A percentile compares a stretch with the other conserved stretches of the same genome.
Conservation (phyloP, 2,329 filamentous ascomycete genomes). For the Reticulascus tulasneorum region DNA sequence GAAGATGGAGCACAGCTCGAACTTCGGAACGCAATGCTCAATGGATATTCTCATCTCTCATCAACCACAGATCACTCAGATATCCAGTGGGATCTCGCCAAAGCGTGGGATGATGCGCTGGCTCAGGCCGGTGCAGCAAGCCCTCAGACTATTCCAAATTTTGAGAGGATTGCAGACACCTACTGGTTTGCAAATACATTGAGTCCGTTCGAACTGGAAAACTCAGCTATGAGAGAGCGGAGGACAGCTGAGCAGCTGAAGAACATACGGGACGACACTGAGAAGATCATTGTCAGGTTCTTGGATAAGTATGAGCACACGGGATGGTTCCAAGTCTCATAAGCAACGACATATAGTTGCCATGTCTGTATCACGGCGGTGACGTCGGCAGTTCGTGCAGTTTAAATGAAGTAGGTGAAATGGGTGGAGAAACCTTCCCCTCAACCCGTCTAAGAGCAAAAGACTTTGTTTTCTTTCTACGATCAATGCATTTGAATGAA, state of each 20-base stretch:
- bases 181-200: neutral
- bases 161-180: neutral
- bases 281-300: constrained; percentile 1
- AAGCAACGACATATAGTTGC: no score
- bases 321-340: neutral
- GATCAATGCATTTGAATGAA: no score
- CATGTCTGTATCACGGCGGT: no score
- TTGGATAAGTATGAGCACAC: neutral
- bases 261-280: neutral
- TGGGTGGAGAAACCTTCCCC: no score
- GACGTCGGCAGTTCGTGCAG: no score
- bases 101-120: neutral
- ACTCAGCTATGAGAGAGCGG: constrained; percentile 1
- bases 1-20: neutral
- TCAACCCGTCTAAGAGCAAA: no score
- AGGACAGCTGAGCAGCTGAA: constrained; percentile 1
- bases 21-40: neutral
- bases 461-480: no score
- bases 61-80: neutral
- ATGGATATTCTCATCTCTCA: neutral
- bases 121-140: neutral
- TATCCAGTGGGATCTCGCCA: neutral
- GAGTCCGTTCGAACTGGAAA: neutral
- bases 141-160: neutral
- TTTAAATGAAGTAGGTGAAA: no score